Evolutionary conservation across 1,284 basidiomycete species (phyloP).

Genomic region (Trametes sp.): DNA sequence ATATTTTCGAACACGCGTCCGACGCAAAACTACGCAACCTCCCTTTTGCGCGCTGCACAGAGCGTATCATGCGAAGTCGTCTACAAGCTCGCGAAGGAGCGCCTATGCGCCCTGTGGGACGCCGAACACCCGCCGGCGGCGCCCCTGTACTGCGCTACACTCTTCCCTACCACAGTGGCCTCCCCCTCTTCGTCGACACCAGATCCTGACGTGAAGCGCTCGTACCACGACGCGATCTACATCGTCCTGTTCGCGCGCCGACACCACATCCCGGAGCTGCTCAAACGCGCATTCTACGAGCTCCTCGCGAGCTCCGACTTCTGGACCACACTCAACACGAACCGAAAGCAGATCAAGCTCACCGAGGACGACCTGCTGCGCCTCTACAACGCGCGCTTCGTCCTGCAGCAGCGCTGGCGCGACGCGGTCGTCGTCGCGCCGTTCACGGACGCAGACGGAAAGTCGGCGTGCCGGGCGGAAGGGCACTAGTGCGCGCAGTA

Average conservation of each 20-base stretch:
- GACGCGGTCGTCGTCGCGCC: background rate
- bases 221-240: constrained; percentile 3
- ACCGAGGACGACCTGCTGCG: background rate
- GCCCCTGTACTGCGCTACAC: background rate
- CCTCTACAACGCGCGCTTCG: constrained; percentile 6
- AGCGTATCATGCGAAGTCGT: constrained; percentile 4
- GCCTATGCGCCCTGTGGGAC: constrained; percentile 4
- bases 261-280: constrained; percentile 5
- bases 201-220: background rate
- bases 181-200: too few species aligned
- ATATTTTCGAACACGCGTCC: background rate
- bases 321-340: constrained; percentile 2
- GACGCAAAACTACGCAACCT: background rate
- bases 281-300: constrained; percentile 16
- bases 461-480: too few species aligned
- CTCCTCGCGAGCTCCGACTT: constrained; percentile 6
- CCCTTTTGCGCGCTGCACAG: constrained; percentile 4
- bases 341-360: constrained; percentile 2
- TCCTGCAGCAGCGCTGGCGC: constrained; percentile 9
- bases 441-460: background rate
- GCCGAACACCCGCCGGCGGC: background rate
- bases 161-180: background rate
- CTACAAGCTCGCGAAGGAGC: background rate
- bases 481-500: background rate
- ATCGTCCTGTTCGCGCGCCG: constrained; percentile 5